phyloP scores from a whole-genome alignment of 768 basidiomycete species.

The Cystobasidium onofrii region DNA sequence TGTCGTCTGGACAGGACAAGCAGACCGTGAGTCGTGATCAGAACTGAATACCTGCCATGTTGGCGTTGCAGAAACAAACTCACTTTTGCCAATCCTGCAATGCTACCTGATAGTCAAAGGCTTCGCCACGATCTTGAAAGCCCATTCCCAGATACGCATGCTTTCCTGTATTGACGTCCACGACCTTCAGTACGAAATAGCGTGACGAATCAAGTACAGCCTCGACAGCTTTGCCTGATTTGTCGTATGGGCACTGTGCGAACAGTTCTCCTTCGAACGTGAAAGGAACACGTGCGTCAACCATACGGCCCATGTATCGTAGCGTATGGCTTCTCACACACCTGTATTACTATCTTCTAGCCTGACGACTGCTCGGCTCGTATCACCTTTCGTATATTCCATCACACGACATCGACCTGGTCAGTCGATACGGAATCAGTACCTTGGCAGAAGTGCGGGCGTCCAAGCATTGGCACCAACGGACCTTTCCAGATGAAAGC shows the following conservation, averaged over 20 bases:
- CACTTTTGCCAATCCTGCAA: conserved; percentile 40
- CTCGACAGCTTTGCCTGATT: conserved; percentile 34
- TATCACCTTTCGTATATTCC: conserved; percentile 34
- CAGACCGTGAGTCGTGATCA: too few species aligned
- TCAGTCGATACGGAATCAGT: background rate
- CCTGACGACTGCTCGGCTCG: conserved; percentile 33
- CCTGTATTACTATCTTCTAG: conserved; percentile 40
- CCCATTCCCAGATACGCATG: conserved; percentile 42
- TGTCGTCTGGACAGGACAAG: conserved; percentile 25
- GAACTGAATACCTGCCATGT: too few species aligned
- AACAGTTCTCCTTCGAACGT: conserved; percentile 37
- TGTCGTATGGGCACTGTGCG: conserved; percentile 37
- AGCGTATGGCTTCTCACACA: background rate
- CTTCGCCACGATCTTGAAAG: conserved; percentile 41
- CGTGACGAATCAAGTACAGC: conserved; percentile 30
- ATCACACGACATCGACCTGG: conserved; percentile 34
- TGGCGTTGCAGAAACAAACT: background rate
- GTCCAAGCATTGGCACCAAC: background rate
- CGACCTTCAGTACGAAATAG: conserved; percentile 41
- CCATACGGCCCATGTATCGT: background rate
- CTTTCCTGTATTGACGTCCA: conserved; percentile 34
- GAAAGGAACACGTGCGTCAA: background rate
- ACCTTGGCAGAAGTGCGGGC: too few species aligned
- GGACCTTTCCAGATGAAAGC: conserved; percentile 41
- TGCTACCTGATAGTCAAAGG: conserved; percentile 43